Base-by-base conservation (phyloP, 2,329 filamentous ascomycete species). In the Phaeosphaeriaceae sp. region DNA sequence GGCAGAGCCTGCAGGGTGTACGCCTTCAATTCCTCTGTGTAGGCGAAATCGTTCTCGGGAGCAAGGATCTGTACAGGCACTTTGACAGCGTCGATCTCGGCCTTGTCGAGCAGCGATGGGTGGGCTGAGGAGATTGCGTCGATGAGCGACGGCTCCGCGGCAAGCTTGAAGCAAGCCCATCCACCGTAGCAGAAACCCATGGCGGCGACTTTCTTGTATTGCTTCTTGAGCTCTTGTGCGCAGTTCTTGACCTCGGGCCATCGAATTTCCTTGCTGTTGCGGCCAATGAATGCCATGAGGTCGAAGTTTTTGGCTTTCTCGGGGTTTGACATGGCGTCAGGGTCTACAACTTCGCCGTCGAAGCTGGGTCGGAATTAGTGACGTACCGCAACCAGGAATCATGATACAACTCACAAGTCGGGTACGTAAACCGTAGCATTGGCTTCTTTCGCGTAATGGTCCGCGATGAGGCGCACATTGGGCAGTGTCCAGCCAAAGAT, bases 181-280 rank as follows among this genome's bases (percentile, higher is more conserved):
- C 73, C 81, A 31, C 81, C 81, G 72, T 79, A 83, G 74, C 81
- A 83, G 68, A 82, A 83, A 5, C 82, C 82, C 25, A 83, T 74
- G 7, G 76, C 78, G n/a, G 76, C 79, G 17, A 83, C 74, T 57
- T 81, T 82, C 53, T 63, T 56, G 57, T 72, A 73, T 41, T 70
- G 60, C 49, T 67, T 62, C 40, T 76, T 76, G n/a, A 82, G 65
- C 0, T 69, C 68, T 54, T 71, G 67, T 0, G 79, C 79, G 40
- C 63, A 71, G 13, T 68, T 71, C 25, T 76, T 65, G 22, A 81
- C 78, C 54, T 77, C 73, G 0, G 76, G 73, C 58, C 76, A 79
- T 21, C 81, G 78, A 3, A 68, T 62, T 0, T 75, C 73, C 13
- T 79, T 78, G 48, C 54, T 62, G 65, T 83, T 74, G 7, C 78